Conservation (phyloP, 306 rosid species). For the Glycine tomentella region DNA sequence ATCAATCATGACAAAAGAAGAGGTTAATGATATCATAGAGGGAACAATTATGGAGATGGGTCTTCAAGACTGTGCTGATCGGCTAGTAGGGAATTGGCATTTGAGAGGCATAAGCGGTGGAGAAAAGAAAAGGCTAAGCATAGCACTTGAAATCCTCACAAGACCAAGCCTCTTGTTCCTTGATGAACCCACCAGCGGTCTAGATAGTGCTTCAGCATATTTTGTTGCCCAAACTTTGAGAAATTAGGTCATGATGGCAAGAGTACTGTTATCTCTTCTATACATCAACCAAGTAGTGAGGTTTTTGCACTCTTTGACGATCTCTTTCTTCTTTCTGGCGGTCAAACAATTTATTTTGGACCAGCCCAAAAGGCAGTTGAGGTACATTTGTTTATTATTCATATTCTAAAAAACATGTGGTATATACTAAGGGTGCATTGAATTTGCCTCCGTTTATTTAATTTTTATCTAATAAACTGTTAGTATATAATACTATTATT, state of each 20-base stretch:
- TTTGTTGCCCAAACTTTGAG: slow-evolving; percentile 84
- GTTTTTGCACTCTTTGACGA: slow-evolving; percentile 92
- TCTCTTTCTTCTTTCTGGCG: slow-evolving; percentile 89
- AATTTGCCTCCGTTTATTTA: too few relatives aligned
- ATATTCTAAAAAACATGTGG: too few relatives aligned
- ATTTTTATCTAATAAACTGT: too few relatives aligned
- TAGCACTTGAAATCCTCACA: slow-evolving; percentile 90
- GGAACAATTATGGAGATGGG: slow-evolving; percentile 83
- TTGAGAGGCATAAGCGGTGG: slow-evolving; percentile 94
- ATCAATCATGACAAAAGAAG: slow-evolving; percentile 60
- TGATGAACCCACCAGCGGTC: slow-evolving; percentile 94
- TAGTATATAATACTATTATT: too few relatives aligned
- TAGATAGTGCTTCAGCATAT: slow-evolving; percentile 94
- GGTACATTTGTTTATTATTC: slow-evolving; percentile 45
- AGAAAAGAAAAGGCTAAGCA: slow-evolving; percentile 87
- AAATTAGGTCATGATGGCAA: slow-evolving; percentile 78
- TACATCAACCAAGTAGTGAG: slow-evolving; percentile 98
- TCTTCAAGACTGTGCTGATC: slow-evolving; percentile 80
- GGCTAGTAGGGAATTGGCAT: slow-evolving; percentile 85
- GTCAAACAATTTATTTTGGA: slow-evolving; percentile 83
- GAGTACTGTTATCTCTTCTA: slow-evolving; percentile 73
- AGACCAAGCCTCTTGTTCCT: slow-evolving; percentile 84
- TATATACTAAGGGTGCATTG: too few relatives aligned
- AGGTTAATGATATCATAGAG: slow-evolving; percentile 62
- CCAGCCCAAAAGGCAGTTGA: slow-evolving; percentile 71